Evolutionary conservation across 2,329 filamentous ascomycete genomes (phyloP), one percentile per base, ranked within the genome.

Genomic region (Bipolaris victoriae): DNA sequence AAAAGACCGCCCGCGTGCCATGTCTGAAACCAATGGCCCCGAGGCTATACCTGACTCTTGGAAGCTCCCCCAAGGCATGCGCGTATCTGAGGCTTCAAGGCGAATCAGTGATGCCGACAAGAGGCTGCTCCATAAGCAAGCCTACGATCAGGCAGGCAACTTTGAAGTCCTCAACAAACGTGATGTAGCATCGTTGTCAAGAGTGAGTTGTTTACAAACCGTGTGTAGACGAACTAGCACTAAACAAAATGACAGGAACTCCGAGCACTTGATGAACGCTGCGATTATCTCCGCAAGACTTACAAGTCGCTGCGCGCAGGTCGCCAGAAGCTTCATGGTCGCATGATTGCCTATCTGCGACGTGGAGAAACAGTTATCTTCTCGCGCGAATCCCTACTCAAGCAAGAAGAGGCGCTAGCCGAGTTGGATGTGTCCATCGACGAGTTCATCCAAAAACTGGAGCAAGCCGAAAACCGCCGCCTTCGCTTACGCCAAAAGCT

Each of bases 401-500:
- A 89, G 78, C 90, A 93, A 72, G 90, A 93, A 74, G 90, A 93
- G 75, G 89, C 89, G 1, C 81, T 94, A 10, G 86, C 87, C 1
- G 90, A 92, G 73, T 83, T 94, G 6, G 90, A 94, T 70, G 79
- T 83, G 15, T 90, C 88, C 2, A 93, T 94, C 61, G 90, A 93
- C 67, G 89, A 92, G 71, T 93, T 90, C 88, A 86, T 90, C 47
- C 82, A 79, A 65, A 93, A 93, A 78, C 83, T 93, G n/a, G 90
- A 93, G 70, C 84, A 89, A 61, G 89, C 90, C 9, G 90, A 94
- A 75, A 91, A 92, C 71, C 83, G 90, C 68, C 86, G 90, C 39
- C 88, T 87, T 15, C 83, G 89, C 6, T 86, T 94, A 43, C 85
- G 90, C 36, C 90, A 93, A 72, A 94, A 92, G 80, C 80, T 94